These are phyloP conservation scores for Sapria himalayana DNA, from an alignment of 345 rosid species.

Conservation along the genomic window DNA sequence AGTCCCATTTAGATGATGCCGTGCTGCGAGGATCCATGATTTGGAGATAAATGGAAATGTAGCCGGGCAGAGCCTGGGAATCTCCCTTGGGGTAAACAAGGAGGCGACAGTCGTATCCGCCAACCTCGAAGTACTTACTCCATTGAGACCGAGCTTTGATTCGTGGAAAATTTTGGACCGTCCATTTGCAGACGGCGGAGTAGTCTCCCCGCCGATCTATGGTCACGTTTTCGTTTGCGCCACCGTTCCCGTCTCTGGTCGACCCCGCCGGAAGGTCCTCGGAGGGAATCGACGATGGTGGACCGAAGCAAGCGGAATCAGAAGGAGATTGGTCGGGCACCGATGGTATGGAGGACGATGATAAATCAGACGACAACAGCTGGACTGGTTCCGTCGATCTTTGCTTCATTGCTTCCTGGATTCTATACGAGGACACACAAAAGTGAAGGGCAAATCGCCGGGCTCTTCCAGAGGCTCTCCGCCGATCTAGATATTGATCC, in stretches of 20 bases:
- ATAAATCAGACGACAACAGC: neutral
- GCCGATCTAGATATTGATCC: too few relatives aligned
- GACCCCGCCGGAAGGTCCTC: slow-evolving; percentile 38
- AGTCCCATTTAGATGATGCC: slow-evolving; percentile 76
- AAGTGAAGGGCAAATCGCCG: too few relatives aligned
- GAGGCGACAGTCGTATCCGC: slow-evolving; percentile 92
- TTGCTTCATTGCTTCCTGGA: too few relatives aligned
- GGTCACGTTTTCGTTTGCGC: slow-evolving; percentile 57
- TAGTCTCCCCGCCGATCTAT: slow-evolving; percentile 68
- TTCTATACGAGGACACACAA: too few relatives aligned
- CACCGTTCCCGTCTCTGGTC: slow-evolving; percentile 52
- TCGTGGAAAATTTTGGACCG: slow-evolving; percentile 58
- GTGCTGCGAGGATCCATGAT: slow-evolving; percentile 95
- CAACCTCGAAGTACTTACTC: slow-evolving; percentile 97
- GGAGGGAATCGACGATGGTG: slow-evolving; percentile 21
- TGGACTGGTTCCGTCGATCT: neutral
- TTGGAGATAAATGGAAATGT: slow-evolving; percentile 78
- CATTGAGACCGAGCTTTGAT: slow-evolving; percentile 78
- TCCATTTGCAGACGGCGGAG: slow-evolving; percentile 83
- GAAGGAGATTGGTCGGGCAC: slow-evolving; percentile 27
- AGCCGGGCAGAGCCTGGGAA: slow-evolving; percentile 87
- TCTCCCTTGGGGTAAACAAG: slow-evolving; percentile 90
- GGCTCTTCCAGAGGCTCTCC: too few relatives aligned
- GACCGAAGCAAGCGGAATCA: slow-evolving; percentile 16
- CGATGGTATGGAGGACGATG: slow-evolving; percentile 1